phyloP scores from a whole-genome alignment of 805 yeast species.

The Candida silvicultrix region DNA sequence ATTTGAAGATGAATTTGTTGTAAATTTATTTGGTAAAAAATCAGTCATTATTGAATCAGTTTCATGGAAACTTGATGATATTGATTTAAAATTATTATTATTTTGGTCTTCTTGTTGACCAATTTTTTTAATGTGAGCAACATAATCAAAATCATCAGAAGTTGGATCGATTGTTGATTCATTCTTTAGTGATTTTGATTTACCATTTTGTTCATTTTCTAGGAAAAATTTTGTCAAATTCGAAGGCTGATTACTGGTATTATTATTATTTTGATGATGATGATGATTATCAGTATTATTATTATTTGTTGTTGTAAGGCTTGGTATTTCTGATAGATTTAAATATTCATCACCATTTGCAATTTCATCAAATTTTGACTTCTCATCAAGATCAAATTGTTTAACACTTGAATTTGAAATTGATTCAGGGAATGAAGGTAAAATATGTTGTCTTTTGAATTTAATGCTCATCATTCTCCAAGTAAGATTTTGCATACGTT shows the following conservation, averaged over 20 bases:
- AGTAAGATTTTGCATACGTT: constrained; percentile 76
- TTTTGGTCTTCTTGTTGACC: constrained; percentile 34
- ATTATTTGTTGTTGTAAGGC: background rate
- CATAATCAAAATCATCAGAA: constrained; percentile 54
- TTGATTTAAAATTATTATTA: background rate
- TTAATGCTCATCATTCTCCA: constrained; percentile 80
- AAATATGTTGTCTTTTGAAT: constrained; percentile 7
- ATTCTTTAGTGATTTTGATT: background rate
- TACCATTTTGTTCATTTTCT: constrained; percentile 1
- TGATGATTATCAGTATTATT: too few relatives aligned
- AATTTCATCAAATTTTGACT: background rate
- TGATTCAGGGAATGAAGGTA: background rate
- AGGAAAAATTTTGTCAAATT: constrained; percentile 20
- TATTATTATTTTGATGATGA: too few relatives aligned
- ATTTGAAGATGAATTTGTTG: background rate
- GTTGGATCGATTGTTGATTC: constrained; percentile 30
- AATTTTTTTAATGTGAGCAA: constrained; percentile 55
- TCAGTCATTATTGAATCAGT: constrained; percentile 1
- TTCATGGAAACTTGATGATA: background rate
- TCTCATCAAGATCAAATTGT: background rate
- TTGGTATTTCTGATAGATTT: constrained; percentile 10
- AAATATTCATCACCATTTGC: constrained; percentile 19
- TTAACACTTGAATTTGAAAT: background rate
- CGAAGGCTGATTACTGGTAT: constrained; percentile 14
- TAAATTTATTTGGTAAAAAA: background rate